Percentiles rank a stretch among this genome's conserved stretches.
These are phyloP conservation scores for Sarcocystis neurona DNA, from an alignment of 169 alveolate genomes.

Conservation along the genomic window DNA sequence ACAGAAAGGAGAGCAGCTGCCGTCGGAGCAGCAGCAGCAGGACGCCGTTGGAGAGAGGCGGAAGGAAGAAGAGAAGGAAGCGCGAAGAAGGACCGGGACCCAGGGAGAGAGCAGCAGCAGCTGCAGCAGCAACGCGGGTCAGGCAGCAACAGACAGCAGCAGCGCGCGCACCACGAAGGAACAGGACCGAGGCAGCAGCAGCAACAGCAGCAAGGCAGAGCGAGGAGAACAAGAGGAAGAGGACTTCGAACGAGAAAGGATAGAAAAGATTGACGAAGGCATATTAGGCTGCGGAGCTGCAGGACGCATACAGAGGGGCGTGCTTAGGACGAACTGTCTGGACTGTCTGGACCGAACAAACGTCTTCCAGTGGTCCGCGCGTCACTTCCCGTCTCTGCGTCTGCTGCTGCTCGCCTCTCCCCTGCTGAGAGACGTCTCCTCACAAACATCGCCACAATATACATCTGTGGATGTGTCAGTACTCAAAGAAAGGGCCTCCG, in stretches of 20 bases:
- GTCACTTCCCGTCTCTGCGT: background rate
- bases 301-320: conserved; percentile 79
- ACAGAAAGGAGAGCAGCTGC: background rate
- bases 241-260: background rate
- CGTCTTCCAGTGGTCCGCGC: conserved; percentile 88
- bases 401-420: background rate
- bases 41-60: background rate
- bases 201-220: background rate
- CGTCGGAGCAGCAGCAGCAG: background rate
- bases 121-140: conserved; percentile 84
- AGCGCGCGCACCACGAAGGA: background rate
- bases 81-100: background rate
- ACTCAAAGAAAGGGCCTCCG: too few relatives aligned
- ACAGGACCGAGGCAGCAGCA: background rate
- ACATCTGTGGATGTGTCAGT: too few relatives aligned
- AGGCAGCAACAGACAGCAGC: background rate
- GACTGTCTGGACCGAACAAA: conserved; percentile 97
- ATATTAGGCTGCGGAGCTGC: background rate
- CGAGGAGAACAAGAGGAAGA: too few relatives aligned
- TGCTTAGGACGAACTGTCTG: conserved; percentile 93
- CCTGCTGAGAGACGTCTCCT: too few relatives aligned
- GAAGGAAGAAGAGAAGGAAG: background rate
- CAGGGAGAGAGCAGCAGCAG: conserved; percentile 69
- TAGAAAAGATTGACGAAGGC: background rate
- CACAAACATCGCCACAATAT: too few relatives aligned